Evolutionary conservation across 2,329 filamentous ascomycete genomes (phyloP), one percentile per base, ranked within the genome.

Genomic region (Colletotrichum nymphaeae): DNA sequence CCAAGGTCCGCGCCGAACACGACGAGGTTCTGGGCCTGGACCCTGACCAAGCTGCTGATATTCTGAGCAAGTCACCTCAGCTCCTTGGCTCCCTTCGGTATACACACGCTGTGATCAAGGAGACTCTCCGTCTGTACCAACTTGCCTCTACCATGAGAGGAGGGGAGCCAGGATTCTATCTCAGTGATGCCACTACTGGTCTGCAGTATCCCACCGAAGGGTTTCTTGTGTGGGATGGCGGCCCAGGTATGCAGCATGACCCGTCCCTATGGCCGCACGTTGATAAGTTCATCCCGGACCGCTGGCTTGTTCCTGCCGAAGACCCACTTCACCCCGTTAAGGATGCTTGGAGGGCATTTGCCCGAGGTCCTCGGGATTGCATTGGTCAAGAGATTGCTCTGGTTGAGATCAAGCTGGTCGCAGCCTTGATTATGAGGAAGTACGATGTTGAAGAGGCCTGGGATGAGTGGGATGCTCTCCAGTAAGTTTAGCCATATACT

Each of bases 301-400:
- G 83, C 22, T 80, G 80, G 75, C 74, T 78, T 8, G 76, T 75
- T 19, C 75, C 67, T 3, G 72, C 78, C 12, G 63, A 73, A 5
- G 67, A 76, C 14, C 74, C 67, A 35, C 46, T 76, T 28, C 62
- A 74, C 24, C 72, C 74, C 6, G 42, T 69, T 1, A 74, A 74
- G 32, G 83, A 85, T 67, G 87, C 88, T 0, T 91, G 84, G 84
- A 81, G 87, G 7, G 84, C 88, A 0, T 92, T 91, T 76, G 85
- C 86, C 57, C 81, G 86, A 24, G 89, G 89, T 0, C 86, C 86
- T 4, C 78, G 89, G 11, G 87, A 86, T 56, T 92, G 89, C 73
- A 86, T 91, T 42, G 90, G 89, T 0, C 86, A 90, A 79, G 85
- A 88, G 74, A 79, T 91, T 37, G 89, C 87, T 2, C 84, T 88